A percentile compares a stretch with the other conserved stretches of the same genome.
These are phyloP conservation scores for Sarocladium oryzae DNA, from an alignment of 2,329 filamentous ascomycete genomes.

Conservation along the genomic window DNA sequence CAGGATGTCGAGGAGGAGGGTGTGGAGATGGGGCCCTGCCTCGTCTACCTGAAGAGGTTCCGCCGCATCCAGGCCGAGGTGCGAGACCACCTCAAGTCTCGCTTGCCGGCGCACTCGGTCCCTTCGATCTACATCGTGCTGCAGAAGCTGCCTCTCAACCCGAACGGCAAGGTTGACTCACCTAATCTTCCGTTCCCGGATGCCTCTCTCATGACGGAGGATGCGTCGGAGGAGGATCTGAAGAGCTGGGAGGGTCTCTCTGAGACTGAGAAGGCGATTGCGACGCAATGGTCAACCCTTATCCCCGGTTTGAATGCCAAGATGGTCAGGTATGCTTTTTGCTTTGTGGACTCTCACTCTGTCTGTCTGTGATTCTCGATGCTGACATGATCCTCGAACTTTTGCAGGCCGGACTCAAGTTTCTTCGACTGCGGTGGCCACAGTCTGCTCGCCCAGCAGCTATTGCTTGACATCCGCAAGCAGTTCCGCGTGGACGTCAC, in stretches of 20 bases:
- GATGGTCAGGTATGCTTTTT: too few species aligned
- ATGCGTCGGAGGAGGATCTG: slow-evolving; percentile 27
- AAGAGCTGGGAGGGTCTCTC: not conserved
- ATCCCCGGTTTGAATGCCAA: slow-evolving; percentile 61
- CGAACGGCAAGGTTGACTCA: slow-evolving; percentile 75
- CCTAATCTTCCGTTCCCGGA: slow-evolving; percentile 76
- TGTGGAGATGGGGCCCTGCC: slow-evolving; percentile 34
- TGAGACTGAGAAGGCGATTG: slow-evolving; percentile 36
- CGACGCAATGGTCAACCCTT: slow-evolving; percentile 63
- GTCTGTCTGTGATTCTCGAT: too few species aligned
- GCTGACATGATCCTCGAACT: too few species aligned
- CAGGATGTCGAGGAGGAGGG: slow-evolving; percentile 49
- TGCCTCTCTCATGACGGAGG: slow-evolving; percentile 52
- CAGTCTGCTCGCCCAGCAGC: slow-evolving; percentile 57
- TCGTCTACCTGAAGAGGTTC: slow-evolving; percentile 38
- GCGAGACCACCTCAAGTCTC: slow-evolving; percentile 62
- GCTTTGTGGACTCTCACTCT: too few species aligned
- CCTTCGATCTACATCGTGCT: slow-evolving; percentile 28
- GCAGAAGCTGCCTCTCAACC: slow-evolving; percentile 59
- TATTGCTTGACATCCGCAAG: slow-evolving; percentile 55
- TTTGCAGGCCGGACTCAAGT: slow-evolving; percentile 22
- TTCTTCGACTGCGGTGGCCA: slow-evolving; percentile 36
- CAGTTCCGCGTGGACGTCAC: slow-evolving; percentile 21
- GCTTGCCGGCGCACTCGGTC: slow-evolving; percentile 32
- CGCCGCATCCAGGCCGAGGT: slow-evolving; percentile 41